Conservation (phyloP, 148 eudicot genomes). For the Chenopodium quinoa region DNA sequence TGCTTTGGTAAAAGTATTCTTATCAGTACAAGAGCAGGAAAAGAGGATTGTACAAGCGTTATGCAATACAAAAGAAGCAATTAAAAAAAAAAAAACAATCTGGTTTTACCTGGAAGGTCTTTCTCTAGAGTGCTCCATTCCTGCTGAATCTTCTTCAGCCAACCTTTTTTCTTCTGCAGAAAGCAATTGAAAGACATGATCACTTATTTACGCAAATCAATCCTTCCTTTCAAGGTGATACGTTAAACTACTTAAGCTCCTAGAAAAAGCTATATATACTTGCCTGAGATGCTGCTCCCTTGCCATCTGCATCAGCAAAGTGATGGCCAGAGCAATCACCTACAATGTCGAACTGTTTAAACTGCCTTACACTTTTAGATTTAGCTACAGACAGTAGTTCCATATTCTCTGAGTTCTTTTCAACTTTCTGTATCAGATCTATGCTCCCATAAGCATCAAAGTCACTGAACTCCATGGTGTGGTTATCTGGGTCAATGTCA, state of each 20-base stretch:
- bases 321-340: constrained; percentile 78
- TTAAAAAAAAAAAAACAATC: not conserved
- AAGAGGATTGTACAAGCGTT: not conserved
- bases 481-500: constrained; percentile 23
- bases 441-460: constrained; percentile 33
- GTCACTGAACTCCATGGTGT: constrained; percentile 20
- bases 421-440: constrained; percentile 27
- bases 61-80: not conserved
- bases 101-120: constrained; percentile 79
- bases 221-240: not conserved
- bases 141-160: constrained; percentile 89
- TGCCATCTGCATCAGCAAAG: constrained; percentile 55
- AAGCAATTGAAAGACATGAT: constrained; percentile 6
- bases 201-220: not conserved
- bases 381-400: constrained; percentile 18
- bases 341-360: constrained; percentile 76
- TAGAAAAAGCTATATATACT: constrained; percentile 9
- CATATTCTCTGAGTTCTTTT: constrained; percentile 23
- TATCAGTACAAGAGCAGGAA: constrained; percentile 10
- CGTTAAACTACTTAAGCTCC: not conserved
- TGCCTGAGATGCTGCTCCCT: constrained; percentile 60
- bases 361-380: constrained; percentile 26
- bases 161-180: constrained; percentile 57
- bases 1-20: constrained; percentile 28
- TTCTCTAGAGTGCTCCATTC: constrained; percentile 92